Evolutionary conservation across 257 asterid species (phyloP).

Genomic region (Solanum ahanhuiri): DNA sequence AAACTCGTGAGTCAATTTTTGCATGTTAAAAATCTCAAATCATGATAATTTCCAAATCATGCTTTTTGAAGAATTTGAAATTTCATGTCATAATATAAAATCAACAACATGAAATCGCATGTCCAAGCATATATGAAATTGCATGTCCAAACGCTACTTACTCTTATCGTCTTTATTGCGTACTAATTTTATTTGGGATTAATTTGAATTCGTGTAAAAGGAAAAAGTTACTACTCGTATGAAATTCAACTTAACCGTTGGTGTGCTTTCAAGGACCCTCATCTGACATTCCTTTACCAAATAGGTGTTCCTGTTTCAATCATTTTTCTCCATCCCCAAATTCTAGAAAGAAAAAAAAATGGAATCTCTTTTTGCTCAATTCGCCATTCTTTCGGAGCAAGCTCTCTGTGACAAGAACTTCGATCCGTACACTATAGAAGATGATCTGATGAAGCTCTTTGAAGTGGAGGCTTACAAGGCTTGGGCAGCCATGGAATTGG

Average conservation of each 20-base stretch:
- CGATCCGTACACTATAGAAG: slow-evolving; percentile 64
- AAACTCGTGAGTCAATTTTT: no score
- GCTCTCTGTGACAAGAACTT: slow-evolving; percentile 62
- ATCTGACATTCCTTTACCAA: not conserved
- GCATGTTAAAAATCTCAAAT: no score
- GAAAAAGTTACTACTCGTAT: not conserved
- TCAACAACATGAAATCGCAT: no score
- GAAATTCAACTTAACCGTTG: not conserved
- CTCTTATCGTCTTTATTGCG: not conserved
- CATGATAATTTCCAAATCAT: no score
- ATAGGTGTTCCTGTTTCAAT: not conserved
- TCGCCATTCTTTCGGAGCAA: slow-evolving; percentile 49
- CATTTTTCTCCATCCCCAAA: not conserved
- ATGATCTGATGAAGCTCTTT: slow-evolving; percentile 57
- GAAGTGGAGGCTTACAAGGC: slow-evolving; percentile 82
- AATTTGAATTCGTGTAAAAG: not conserved
- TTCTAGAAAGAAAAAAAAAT: slow-evolving; percentile 19
- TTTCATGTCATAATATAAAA: no score
- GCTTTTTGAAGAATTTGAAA: no score
- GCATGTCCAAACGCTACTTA: no score
- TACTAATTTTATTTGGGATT: no score
- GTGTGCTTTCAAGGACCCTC: not conserved
- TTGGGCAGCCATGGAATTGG: slow-evolving; percentile 79
- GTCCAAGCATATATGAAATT: no score
- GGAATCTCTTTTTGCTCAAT: slow-evolving; percentile 70